Conservation (phyloP, 1,139 yeast species). For the Debaryomyces psychrophilus region DNA sequence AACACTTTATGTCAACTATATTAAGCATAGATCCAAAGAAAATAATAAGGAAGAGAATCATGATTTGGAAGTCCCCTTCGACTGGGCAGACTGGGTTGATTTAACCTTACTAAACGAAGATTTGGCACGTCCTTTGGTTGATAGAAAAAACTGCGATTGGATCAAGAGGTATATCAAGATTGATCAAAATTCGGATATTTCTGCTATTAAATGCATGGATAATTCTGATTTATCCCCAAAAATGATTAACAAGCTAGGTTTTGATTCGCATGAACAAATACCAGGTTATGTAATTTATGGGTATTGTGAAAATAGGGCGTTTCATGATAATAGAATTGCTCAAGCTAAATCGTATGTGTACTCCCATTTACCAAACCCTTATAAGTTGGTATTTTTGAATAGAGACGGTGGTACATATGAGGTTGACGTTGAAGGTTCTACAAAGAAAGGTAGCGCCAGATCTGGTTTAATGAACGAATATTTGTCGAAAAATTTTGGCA, state of each 20-base stretch:
- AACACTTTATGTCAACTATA: conserved; percentile 35
- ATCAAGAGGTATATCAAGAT: conserved; percentile 14
- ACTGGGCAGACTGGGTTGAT: conserved; percentile 37
- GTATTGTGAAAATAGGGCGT: conserved; percentile 21
- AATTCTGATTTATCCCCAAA: conserved; percentile 23
- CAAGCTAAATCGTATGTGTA: conserved; percentile 31
- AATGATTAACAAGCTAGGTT: conserved; percentile 25
- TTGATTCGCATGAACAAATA: conserved; percentile 24
- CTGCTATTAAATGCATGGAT: conserved; percentile 23
- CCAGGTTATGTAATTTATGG: conserved; percentile 27
- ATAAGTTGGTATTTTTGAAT: conserved; percentile 28
- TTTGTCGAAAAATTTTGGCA: conserved; percentile 12
- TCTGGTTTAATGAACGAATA: conserved; percentile 24
- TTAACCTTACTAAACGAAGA: conserved; percentile 24
- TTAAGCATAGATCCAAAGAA: conserved; percentile 18
- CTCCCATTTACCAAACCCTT: conserved; percentile 31
- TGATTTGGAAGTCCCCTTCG: conserved; percentile 28
- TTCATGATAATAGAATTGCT: conserved; percentile 26
- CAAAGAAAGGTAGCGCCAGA: conserved; percentile 23
- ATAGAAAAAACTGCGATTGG: conserved; percentile 19
- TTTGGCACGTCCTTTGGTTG: conserved; percentile 18
- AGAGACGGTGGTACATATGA: conserved; percentile 31
- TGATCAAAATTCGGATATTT: conserved; percentile 14
- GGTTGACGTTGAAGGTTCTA: conserved; percentile 21
- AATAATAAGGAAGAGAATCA: conserved; percentile 12